A percentile compares a stretch with the other conserved stretches of the same genome.
These are phyloP conservation scores for Calonectria naviculata DNA, from an alignment of 2,329 filamentous ascomycete genomes.

Conservation along the genomic window DNA sequence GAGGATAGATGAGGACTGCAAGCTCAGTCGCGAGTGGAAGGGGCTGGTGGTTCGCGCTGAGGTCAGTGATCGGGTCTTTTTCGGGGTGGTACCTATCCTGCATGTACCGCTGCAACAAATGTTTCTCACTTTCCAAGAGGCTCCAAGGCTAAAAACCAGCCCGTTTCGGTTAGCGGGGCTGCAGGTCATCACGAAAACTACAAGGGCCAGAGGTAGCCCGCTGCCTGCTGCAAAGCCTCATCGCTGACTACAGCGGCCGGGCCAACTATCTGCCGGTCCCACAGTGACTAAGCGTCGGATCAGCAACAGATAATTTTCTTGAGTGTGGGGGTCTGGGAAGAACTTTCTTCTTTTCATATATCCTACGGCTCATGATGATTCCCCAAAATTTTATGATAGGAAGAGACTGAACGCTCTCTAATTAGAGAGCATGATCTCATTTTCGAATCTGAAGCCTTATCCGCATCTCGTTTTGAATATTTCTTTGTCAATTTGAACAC, in stretches of 20 bases:
- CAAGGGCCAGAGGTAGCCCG: constrained; percentile 15
- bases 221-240: constrained; percentile 14
- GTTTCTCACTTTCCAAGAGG: constrained; percentile 20
- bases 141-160: constrained; percentile 6
- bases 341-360: constrained; percentile 43
- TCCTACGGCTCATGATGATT: constrained; percentile 71
- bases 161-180: constrained; percentile 25
- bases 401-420: constrained; percentile 73
- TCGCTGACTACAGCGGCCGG: constrained; percentile 24
- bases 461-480: constrained; percentile 12
- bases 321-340: constrained; percentile 24
- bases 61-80: constrained; percentile 25
- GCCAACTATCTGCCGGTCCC: constrained; percentile 36
- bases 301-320: constrained; percentile 34
- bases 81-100: constrained; percentile 26
- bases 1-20: constrained; percentile 33
- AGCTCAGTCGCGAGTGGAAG: constrained; percentile 40
- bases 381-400: constrained; percentile 70
- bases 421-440: constrained; percentile 70
- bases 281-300: constrained; percentile 40
- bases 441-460: constrained; percentile 69
- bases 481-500: neutral
- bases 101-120: constrained; percentile 27
- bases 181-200: constrained; percentile 18
- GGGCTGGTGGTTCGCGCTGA: constrained; percentile 39